Base-by-base conservation (phyloP, 2,329 filamentous ascomycete genomes). In the Phaeosphaeria sp. region DNA sequence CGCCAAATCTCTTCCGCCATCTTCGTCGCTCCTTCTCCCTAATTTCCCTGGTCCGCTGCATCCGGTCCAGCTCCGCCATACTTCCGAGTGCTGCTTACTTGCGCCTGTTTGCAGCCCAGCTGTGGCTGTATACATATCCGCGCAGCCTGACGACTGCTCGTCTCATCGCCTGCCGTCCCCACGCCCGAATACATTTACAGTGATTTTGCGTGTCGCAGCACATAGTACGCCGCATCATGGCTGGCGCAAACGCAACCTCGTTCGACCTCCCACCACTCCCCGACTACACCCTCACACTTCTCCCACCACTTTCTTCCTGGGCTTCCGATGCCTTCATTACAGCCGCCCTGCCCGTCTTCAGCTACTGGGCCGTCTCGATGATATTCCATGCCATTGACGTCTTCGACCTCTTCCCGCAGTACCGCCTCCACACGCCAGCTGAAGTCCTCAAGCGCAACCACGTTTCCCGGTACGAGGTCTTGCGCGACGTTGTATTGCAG, bases 351-450 rank as follows among this genome's bases (percentile, higher is more conserved):
- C 93, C 93, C 27, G 85, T 97, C 59, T 75, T 92, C 68, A 90
- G 90, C 56, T 99, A 99, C 84, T 99, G 95, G 95, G 79, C 81
- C 21, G 80, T 96, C 30, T 98, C 94, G 20, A 79, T 91, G 75
- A 80, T 94, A 74, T 99, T 96, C 81, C 94, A 98, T 82, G 73
- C 89, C 67, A 88, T 98, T 72, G 95, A 99, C 79, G 82, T 88
- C 57, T 89, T 89, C 79, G 92, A 97, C 77, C 81, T 94, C 39
- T 96, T 94, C 76, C 89, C 93, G 18, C 87, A 96, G 71, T 97
- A 98, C 80, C 90, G 95, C 62, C 84, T 99, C 43, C 95, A 99
- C 80, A 98, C 95, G 0, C 95, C 95, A 15, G 93, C 92, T 52
- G 94, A 98, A 78, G 90, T 98, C 62, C 76, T 89, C 36, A 91